Percentiles rank a stretch among this genome's conserved stretches.
Evolutionary conservation across 73 alveolate species (phyloP).

Genomic region (Tetrahymena malaccensis): DNA sequence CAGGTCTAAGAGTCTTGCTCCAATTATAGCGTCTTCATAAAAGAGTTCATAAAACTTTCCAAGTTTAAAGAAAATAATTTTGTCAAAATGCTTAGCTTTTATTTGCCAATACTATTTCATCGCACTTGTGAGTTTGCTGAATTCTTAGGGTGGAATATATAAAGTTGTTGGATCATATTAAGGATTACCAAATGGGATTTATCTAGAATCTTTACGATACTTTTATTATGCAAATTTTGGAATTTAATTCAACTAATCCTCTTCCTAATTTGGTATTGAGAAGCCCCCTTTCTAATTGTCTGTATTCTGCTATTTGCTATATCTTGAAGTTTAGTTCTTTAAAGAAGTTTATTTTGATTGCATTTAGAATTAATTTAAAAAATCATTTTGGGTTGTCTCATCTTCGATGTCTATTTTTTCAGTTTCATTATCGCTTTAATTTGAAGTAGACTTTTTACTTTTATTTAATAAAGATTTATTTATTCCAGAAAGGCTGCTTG

Average conservation of each 20-base stretch:
- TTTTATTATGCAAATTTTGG: background rate
- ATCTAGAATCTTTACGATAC: conserved; percentile 37
- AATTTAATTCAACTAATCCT: background rate
- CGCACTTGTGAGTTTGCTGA: conserved; percentile 54
- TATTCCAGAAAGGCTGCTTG: background rate
- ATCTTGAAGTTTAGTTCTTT: background rate
- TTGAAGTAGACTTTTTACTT: background rate
- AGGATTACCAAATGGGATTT: conserved; percentile 43
- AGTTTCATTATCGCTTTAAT: background rate
- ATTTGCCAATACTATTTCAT: conserved; percentile 59
- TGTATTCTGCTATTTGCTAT: background rate
- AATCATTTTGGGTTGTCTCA: background rate
- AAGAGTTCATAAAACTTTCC: conserved; percentile 75
- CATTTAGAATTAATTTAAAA: background rate
- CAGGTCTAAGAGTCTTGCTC: conserved; percentile 51
- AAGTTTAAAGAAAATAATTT: conserved; percentile 58
- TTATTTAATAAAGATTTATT: background rate
- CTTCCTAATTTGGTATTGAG: background rate
- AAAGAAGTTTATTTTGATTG: background rate
- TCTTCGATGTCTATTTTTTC: background rate
- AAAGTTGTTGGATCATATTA: conserved; percentile 69
- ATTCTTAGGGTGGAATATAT: conserved; percentile 50
- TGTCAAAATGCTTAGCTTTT: conserved; percentile 52
- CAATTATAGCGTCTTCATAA: conserved; percentile 64
- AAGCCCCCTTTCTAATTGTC: background rate